Evolutionary conservation across 169 alveolate genomes (phyloP).

Genomic region (Cytauxzoon felis): DNA sequence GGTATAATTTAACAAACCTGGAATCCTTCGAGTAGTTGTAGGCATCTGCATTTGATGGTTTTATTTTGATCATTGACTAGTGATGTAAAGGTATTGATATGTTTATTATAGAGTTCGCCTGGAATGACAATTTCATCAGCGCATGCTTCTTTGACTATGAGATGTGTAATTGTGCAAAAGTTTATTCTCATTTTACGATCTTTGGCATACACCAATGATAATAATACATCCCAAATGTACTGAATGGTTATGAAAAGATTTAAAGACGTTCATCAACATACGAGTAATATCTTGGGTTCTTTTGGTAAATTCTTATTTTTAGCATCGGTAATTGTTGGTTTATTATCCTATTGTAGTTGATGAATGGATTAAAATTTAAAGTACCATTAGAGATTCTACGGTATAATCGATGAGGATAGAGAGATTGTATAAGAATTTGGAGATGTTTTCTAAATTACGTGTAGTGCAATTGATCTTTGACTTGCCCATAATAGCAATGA

Average conservation of each 20-base stretch:
- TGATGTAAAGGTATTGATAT: slow-evolving; percentile 57
- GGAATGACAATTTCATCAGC: slow-evolving; percentile 64
- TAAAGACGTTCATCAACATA: too few species aligned
- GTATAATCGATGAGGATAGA: slow-evolving; percentile 25
- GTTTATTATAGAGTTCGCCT: slow-evolving; percentile 51
- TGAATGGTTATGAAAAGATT: background rate
- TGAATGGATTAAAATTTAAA: background rate
- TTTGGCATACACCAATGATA: slow-evolving; percentile 46
- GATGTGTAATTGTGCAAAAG: slow-evolving; percentile 40
- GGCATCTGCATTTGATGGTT: slow-evolving; percentile 33
- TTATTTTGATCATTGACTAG: slow-evolving; percentile 58
- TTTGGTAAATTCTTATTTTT: background rate
- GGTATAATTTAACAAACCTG: slow-evolving; percentile 11
- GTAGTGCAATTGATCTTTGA: background rate
- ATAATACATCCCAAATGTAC: slow-evolving; percentile 60
- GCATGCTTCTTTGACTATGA: slow-evolving; percentile 56
- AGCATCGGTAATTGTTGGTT: too few species aligned
- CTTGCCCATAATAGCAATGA: slow-evolving; percentile 20
- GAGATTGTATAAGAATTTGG: slow-evolving; percentile 16
- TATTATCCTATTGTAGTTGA: too few species aligned
- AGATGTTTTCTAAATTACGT: background rate
- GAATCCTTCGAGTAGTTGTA: slow-evolving; percentile 11
- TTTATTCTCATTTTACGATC: slow-evolving; percentile 60
- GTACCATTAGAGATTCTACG: background rate
- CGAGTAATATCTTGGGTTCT: slow-evolving; percentile 8